These are phyloP conservation scores for Aspergillus fumigatus DNA, from an alignment of 2,329 filamentous ascomycete genomes.

Conservation along the genomic window DNA sequence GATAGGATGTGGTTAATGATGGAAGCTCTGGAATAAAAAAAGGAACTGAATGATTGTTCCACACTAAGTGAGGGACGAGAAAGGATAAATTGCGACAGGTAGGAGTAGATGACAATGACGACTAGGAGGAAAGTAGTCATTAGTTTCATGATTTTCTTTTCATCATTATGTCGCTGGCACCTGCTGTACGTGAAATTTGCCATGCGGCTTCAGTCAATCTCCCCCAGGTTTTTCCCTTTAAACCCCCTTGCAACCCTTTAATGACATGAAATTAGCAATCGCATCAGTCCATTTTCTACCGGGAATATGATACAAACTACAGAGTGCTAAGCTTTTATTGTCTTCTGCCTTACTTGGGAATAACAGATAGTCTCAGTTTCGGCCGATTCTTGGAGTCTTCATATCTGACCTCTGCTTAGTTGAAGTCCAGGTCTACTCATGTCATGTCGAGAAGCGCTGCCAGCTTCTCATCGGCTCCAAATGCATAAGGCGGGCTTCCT, in stretches of 20 bases:
- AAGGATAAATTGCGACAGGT: background rate
- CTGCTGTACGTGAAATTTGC: constrained; percentile 5
- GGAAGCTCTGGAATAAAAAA: background rate
- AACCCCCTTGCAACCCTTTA: constrained; percentile 17
- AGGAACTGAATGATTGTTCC: background rate
- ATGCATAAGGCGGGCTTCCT: constrained; percentile 17
- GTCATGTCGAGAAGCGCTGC: constrained; percentile 36
- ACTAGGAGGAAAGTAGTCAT: background rate
- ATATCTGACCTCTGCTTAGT: background rate
- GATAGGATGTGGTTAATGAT: background rate
- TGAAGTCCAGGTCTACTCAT: constrained; percentile 15
- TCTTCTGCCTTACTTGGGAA: background rate
- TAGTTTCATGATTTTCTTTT: constrained; percentile 5
- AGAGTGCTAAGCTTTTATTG: background rate
- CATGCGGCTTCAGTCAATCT: constrained; percentile 11
- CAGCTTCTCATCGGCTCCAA: constrained; percentile 31
- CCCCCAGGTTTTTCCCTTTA: background rate
- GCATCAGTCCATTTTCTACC: background rate
- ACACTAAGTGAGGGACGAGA: background rate
- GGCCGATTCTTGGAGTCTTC: background rate
- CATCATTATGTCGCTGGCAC: constrained; percentile 11
- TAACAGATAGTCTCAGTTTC: background rate
- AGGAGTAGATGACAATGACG: background rate
- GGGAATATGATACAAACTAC: background rate
- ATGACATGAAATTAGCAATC: background rate